A percentile compares a stretch with the other conserved stretches of the same genome.
phyloP scores from a whole-genome alignment of 2,329 filamentous ascomycete species.

The Exophiala aquamarina region DNA sequence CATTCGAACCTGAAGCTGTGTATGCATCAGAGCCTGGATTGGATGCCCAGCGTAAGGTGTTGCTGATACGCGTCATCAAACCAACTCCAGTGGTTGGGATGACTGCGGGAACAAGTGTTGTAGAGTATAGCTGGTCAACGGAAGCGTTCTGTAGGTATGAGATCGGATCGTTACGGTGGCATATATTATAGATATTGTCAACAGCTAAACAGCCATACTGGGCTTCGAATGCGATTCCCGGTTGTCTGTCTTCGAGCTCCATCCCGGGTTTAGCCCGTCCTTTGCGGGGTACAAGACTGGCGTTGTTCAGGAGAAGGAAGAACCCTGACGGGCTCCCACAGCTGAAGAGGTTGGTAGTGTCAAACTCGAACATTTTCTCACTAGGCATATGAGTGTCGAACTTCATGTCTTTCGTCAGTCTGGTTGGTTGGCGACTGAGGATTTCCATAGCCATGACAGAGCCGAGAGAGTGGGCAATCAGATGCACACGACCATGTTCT shows the following conservation, averaged over 20 bases:
- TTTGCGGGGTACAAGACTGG: constrained; percentile 70
- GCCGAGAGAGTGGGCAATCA: constrained; percentile 90
- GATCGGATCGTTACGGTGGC: constrained; percentile 76
- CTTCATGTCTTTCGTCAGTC: constrained; percentile 51
- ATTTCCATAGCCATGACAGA: constrained; percentile 94
- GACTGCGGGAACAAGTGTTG: constrained; percentile 71
- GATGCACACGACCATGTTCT: constrained; percentile 77
- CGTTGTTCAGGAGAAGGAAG: constrained; percentile 79
- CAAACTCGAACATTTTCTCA: constrained; percentile 76
- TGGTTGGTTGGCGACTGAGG: constrained; percentile 82
- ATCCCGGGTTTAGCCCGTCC: constrained; percentile 74
- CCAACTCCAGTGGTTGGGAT: constrained; percentile 72
- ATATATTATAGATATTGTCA: constrained; percentile 94
- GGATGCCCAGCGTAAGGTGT: constrained; percentile 60
- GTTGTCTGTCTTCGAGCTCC: constrained; percentile 60
- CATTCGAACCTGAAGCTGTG: constrained; percentile 50
- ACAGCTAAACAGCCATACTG: constrained; percentile 88
- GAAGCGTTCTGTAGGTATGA: constrained; percentile 90
- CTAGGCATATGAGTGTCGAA: constrained; percentile 39
- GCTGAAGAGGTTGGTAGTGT: constrained; percentile 85
- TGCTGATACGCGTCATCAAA: constrained; percentile 64
- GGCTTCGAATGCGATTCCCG: constrained; percentile 71
- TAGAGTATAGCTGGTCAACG: constrained; percentile 77
- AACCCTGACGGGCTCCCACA: constrained; percentile 89
- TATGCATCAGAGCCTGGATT: constrained; percentile 51